These are phyloP conservation scores for Plasmodiophora brassicae DNA, from an alignment of 208 protist genomes.

Conservation along the genomic window DNA sequence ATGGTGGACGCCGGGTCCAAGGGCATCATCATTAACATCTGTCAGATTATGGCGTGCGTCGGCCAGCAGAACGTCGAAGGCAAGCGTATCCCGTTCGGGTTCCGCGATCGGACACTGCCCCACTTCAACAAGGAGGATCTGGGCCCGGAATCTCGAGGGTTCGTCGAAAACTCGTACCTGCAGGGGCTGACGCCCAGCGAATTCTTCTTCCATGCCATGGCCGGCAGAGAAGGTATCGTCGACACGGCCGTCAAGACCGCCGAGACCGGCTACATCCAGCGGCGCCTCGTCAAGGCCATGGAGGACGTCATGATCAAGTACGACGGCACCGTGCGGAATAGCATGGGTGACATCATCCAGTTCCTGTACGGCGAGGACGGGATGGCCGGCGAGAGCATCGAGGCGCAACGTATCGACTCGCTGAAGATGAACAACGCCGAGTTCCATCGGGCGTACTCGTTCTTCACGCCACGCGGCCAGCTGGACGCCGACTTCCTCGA, in stretches of 20 bases:
- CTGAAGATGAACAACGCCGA: slow-evolving; percentile 47
- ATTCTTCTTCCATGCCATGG: slow-evolving; percentile 99
- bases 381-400: slow-evolving; percentile 84
- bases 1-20: slow-evolving; percentile 97
- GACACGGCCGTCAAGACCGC: slow-evolving; percentile 99
- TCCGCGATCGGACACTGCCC: slow-evolving; percentile 85
- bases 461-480: not conserved
- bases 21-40: slow-evolving; percentile 96
- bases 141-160: slow-evolving; percentile 89
- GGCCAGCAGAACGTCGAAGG: slow-evolving; percentile 99
- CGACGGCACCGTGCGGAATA: slow-evolving; percentile 94
- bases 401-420: slow-evolving; percentile 62
- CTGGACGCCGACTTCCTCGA: not conserved
- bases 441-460: slow-evolving; percentile 42
- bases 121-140: slow-evolving; percentile 97
- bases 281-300: slow-evolving; percentile 88
- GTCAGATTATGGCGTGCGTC: slow-evolving; percentile 97
- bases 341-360: slow-evolving; percentile 78
- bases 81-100: slow-evolving; percentile 94
- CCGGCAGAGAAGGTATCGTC: slow-evolving; percentile 96
- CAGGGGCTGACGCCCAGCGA: slow-evolving; percentile 94
- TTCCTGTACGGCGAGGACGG: slow-evolving; percentile 99
- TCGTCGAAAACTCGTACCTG: slow-evolving; percentile 96
- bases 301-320: slow-evolving; percentile 95
- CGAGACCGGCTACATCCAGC: slow-evolving; percentile 88